Percentiles rank a stretch among this genome's conserved stretches.
Conservation (phyloP, 2,329 filamentous ascomycete genomes). For the Cladophialophora chaetospira region DNA sequence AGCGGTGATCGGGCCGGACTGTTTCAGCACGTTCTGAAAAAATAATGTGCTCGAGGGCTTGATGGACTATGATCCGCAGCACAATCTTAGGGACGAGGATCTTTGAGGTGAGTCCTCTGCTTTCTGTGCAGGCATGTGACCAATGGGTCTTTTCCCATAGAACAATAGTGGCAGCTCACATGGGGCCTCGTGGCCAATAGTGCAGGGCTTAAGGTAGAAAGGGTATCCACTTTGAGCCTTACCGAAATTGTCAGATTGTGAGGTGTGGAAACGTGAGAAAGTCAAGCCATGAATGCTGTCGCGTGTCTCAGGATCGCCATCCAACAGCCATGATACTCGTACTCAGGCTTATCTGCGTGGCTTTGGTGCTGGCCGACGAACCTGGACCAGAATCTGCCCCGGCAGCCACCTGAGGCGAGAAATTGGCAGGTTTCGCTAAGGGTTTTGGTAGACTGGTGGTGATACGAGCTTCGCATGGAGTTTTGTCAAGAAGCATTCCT, state of each 20-base stretch:
- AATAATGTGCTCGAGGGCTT: neutral
- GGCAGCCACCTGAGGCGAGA: constrained; percentile 1
- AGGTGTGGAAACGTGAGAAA: constrained; percentile 3
- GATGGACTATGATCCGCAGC: constrained; percentile 18
- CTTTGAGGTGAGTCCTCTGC: constrained; percentile 10
- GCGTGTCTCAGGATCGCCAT: constrained; percentile 29
- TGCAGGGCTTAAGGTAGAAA: constrained; percentile 8
- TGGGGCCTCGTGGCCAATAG: constrained; percentile 25
- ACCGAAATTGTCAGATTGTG: constrained; percentile 24
- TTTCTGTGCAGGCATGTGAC: constrained; percentile 22
- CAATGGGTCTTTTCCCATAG: constrained; percentile 6
- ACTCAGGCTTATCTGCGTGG: constrained; percentile 19
- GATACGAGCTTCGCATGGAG: constrained; percentile 20
- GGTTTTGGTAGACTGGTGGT: constrained; percentile 9
- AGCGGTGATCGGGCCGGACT: constrained; percentile 22
- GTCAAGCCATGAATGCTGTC: constrained; percentile 3
- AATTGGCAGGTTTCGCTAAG: constrained; percentile 3
- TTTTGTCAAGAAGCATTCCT: constrained; percentile 8
- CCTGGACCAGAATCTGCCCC: constrained; percentile 5
- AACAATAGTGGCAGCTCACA: constrained; percentile 20
- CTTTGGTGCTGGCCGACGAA: constrained; percentile 4
- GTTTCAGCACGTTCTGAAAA: constrained; percentile 17
- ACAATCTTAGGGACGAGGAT: constrained; percentile 17
- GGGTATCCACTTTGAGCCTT: constrained; percentile 19
- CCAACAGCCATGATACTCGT: constrained; percentile 24